phyloP scores from a whole-genome alignment of 768 basidiomycete genomes.

The Tylopilus subfusipes region DNA sequence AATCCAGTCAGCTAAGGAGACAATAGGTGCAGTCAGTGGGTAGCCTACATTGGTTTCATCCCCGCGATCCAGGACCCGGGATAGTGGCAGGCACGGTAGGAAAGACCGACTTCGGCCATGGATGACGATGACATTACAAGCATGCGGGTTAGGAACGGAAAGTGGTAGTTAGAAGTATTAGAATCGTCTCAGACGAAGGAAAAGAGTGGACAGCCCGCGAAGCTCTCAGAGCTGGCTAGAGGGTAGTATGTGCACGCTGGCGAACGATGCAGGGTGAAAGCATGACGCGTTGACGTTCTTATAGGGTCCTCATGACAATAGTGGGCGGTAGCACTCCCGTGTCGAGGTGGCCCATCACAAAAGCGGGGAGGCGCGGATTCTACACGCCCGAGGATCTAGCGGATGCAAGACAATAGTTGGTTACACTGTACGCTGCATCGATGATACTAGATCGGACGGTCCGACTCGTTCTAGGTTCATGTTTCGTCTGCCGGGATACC shows the following conservation, averaged over 20 bases:
- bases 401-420: too few relatives aligned
- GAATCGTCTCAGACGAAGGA: constrained; percentile 25
- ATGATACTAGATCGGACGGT: neutral
- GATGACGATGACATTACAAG: constrained; percentile 9
- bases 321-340: neutral
- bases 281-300: too few relatives aligned
- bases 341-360: neutral
- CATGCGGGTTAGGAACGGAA: neutral
- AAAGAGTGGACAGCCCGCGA: constrained; percentile 25
- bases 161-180: neutral
- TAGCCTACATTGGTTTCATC: constrained; percentile 22
- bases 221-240: constrained; percentile 22
- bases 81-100: constrained; percentile 14
- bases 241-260: neutral
- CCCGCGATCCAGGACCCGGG: constrained; percentile 28
- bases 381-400: too few relatives aligned
- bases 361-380: neutral
- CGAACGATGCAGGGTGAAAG: too few relatives aligned
- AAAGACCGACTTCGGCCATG: neutral
- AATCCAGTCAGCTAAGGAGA: neutral
- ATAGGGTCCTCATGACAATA: constrained; percentile 22
- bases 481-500: neutral
- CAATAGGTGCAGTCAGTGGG: neutral
- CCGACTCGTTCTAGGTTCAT: neutral
- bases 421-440: too few relatives aligned